Conservation (phyloP, 176 grass and related monocot genomes). For the Avena eriantha region DNA sequence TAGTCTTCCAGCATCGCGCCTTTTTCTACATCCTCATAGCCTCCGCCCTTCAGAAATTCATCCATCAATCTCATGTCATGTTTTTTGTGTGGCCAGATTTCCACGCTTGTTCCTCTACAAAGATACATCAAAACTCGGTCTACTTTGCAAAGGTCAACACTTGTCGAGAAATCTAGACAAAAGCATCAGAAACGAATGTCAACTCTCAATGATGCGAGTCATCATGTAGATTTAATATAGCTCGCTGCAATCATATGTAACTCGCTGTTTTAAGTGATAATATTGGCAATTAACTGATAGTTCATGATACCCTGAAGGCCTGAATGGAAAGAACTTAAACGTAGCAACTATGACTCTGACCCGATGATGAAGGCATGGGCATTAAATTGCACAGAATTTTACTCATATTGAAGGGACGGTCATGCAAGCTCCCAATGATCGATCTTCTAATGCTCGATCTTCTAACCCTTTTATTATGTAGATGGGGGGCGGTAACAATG, state of each 20-base stretch:
- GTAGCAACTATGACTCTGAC: conserved; percentile 71
- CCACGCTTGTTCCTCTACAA: conserved; percentile 68
- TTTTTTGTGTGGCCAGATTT: conserved; percentile 56
- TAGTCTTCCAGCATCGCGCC: no score
- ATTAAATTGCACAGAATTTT: conserved; percentile 62
- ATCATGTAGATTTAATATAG: conserved; percentile 30
- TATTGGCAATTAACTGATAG: not conserved
- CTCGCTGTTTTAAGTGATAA: not conserved
- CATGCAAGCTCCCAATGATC: conserved; percentile 57
- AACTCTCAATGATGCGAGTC: conserved; percentile 55
- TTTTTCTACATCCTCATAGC: not conserved
- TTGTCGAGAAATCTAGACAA: conserved; percentile 87
- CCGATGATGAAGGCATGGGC: conserved; percentile 71
- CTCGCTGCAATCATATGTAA: conserved; percentile 9
- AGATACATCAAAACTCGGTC: conserved; percentile 85
- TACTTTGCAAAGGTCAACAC: conserved; percentile 60
- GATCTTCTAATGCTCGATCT: not conserved
- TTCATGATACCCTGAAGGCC: not conserved
- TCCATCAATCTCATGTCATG: not conserved
- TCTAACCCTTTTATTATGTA: conserved; percentile 26
- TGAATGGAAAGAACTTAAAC: conserved; percentile 43
- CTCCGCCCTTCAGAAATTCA: not conserved
- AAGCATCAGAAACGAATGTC: conserved; percentile 73
- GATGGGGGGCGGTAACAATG: conserved; percentile 73
- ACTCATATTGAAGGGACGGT: conserved; percentile 73